Percentiles rank a stretch among this genome's conserved stretches.
phyloP scores from a whole-genome alignment of 2,329 filamentous ascomycete genomes.

The Neurospora crassa region DNA sequence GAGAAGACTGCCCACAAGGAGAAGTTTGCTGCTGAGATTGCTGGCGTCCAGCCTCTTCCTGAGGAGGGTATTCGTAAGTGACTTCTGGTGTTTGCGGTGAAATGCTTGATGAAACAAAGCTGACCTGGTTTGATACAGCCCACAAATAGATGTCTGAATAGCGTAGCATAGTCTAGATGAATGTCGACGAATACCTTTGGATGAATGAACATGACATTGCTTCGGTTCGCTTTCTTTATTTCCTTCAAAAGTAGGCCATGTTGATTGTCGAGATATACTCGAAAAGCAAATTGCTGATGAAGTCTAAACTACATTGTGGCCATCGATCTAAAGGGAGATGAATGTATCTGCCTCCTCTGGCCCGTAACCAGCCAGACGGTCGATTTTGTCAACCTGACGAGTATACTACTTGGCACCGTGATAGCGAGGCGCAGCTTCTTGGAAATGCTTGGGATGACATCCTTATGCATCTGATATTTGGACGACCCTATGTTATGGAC shows the following conservation, averaged over 20 bases:
- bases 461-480: neutral
- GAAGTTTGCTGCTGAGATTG: conserved; percentile 31
- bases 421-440: neutral
- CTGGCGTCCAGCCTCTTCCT: conserved; percentile 23
- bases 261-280: neutral
- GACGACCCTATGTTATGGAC: neutral
- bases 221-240: neutral
- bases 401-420: neutral
- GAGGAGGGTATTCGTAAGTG: conserved; percentile 28
- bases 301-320: neutral
- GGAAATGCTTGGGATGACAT: neutral
- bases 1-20: conserved; percentile 54
- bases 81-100: neutral
- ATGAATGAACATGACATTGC: neutral
- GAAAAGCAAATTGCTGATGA: neutral
- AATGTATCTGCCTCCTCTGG: neutral
- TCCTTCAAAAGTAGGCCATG: neutral
- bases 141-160: conserved; percentile 15
- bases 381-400: too few species aligned
- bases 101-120: neutral
- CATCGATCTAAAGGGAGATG: neutral
- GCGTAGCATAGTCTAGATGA: neutral
- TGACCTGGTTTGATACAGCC: conserved; percentile 10
- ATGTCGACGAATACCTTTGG: neutral
- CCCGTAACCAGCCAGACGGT: too few species aligned